Conservation (phyloP, 1,284 basidiomycete genomes). For the Malassezia restricta region DNA sequence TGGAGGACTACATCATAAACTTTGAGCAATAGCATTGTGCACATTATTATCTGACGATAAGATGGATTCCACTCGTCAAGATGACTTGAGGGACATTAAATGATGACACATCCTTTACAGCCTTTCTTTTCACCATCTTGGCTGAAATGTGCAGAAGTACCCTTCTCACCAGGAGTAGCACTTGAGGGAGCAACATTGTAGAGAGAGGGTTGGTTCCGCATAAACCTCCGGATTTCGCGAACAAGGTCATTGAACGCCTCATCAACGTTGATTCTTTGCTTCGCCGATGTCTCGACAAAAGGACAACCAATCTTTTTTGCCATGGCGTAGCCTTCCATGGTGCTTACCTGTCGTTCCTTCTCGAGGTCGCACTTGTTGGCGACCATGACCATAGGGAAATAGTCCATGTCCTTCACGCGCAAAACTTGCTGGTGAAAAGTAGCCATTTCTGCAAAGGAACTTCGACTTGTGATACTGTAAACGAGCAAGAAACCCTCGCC, state of each 20-base stretch:
- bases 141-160: background rate
- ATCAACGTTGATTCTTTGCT: constrained; percentile 95
- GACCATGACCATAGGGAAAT: constrained; percentile 92
- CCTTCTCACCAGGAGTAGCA: background rate
- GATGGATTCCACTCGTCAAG: too few relatives aligned
- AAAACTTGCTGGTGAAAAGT: constrained; percentile 88
- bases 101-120: constrained; percentile 9
- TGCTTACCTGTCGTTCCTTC: constrained; percentile 92
- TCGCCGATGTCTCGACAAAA: constrained; percentile 97
- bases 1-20: too few relatives aligned
- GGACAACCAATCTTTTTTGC: constrained; percentile 92
- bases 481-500: constrained; percentile 98
- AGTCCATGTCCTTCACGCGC: constrained; percentile 83
- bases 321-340: constrained; percentile 83
- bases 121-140: background rate
- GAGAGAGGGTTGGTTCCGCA: constrained; percentile 51
- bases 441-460: constrained; percentile 91
- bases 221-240: constrained; percentile 88
- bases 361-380: constrained; percentile 99
- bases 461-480: constrained; percentile 94
- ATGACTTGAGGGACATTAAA: background rate
- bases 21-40: too few relatives aligned
- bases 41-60: too few relatives aligned
- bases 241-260: constrained; percentile 97
- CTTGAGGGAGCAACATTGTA: background rate